Evolutionary conservation across 1,139 yeast genomes (phyloP).

Genomic region (Lodderomyces orthopsilosis): DNA sequence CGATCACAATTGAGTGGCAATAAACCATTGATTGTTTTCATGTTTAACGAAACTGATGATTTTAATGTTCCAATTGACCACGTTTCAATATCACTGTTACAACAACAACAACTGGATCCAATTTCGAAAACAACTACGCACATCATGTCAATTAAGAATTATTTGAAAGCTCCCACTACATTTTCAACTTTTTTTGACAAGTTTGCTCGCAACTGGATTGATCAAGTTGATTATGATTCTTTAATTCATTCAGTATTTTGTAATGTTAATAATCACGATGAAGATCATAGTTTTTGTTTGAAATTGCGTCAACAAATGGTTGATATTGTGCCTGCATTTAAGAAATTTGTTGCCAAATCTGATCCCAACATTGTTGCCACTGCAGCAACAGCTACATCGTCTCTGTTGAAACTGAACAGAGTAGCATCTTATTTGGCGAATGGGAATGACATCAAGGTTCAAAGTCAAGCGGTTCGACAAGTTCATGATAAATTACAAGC

Average conservation of each 20-base stretch:
- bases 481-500: conserved; percentile 19
- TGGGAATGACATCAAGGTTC: conserved; percentile 6
- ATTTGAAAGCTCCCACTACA: conserved; percentile 16
- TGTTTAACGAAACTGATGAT: conserved; percentile 22
- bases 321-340: conserved; percentile 31
- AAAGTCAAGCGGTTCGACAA: conserved; percentile 23
- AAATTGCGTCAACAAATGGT: conserved; percentile 28
- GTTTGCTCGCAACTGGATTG: conserved; percentile 41
- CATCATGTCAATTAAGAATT: conserved; percentile 23
- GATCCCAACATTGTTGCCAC: background rate
- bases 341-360: conserved; percentile 9
- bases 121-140: background rate
- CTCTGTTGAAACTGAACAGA: background rate
- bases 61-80: background rate
- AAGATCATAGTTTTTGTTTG: conserved; percentile 36
- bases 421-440: background rate
- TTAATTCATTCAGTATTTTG: conserved; percentile 43
- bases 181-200: conserved; percentile 39
- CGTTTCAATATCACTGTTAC: background rate
- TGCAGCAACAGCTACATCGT: background rate
- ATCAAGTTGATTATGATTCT: conserved; percentile 26
- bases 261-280: conserved; percentile 19
- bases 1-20: conserved; percentile 19
- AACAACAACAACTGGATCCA: background rate
- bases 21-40: conserved; percentile 33